phyloP scores from a whole-genome alignment of 257 asterid species.

The Henckelia pumila region DNA sequence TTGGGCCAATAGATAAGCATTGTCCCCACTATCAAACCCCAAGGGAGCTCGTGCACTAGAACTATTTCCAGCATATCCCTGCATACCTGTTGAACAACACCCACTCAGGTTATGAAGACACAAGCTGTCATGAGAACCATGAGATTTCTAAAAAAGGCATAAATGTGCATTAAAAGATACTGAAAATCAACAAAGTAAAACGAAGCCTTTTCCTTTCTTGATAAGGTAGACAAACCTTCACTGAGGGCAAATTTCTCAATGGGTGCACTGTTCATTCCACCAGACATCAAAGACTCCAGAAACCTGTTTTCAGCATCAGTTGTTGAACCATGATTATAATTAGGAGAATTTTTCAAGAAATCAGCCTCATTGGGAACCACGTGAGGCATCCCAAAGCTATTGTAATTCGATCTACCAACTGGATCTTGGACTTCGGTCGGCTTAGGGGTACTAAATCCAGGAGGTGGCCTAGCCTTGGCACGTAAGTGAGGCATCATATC shows the following conservation, averaged over 20 bases:
- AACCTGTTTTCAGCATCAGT: constrained; percentile 80
- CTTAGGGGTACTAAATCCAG: constrained; percentile 84
- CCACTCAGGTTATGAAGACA: constrained; percentile 19
- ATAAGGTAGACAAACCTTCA: constrained; percentile 55
- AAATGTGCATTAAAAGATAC: neutral
- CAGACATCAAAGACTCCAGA: constrained; percentile 86
- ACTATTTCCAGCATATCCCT: constrained; percentile 54
- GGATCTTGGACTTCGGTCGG: constrained; percentile 58
- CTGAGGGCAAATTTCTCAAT: constrained; percentile 60
- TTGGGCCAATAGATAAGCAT: constrained; percentile 57
- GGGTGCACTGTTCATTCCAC: constrained; percentile 42
- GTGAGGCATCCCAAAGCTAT: constrained; percentile 46
- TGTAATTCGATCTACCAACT: constrained; percentile 41
- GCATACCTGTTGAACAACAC: constrained; percentile 54
- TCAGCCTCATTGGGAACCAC: constrained; percentile 53
- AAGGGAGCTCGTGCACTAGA: constrained; percentile 40
- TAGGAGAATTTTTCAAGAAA: constrained; percentile 48
- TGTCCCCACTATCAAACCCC: constrained; percentile 56
- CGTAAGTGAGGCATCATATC: constrained; percentile 97
- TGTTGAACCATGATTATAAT: constrained; percentile 46
- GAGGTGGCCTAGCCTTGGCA: constrained; percentile 94
- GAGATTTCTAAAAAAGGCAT: neutral
- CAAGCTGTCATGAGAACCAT: constrained; percentile 14
- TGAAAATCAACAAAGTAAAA: too few species aligned
- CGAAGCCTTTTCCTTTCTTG: neutral